Percentiles rank a stretch among this genome's conserved stretches.
These are phyloP conservation scores for Mortierella alpina DNA, from an alignment of 192 early-diverging fungal species.

Conservation along the genomic window DNA sequence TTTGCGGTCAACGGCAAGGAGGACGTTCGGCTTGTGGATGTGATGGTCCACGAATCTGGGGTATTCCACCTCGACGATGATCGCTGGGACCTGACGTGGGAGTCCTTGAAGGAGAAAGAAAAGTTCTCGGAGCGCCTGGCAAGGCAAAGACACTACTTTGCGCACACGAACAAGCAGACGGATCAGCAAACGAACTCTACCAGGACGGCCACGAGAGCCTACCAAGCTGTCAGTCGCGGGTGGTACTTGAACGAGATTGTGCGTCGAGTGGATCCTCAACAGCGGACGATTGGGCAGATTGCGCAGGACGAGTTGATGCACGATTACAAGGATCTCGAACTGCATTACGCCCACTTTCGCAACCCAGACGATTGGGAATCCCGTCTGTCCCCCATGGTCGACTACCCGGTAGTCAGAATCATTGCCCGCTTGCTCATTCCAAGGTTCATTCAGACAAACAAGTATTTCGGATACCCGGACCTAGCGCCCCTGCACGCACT, in stretches of 20 bases:
- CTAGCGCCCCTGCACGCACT: slow-evolving; percentile 33
- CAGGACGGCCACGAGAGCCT: slow-evolving; percentile 60
- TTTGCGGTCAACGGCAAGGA: slow-evolving; percentile 78
- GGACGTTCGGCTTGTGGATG: slow-evolving; percentile 69
- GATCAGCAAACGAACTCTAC: background rate
- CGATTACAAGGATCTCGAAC: slow-evolving; percentile 62
- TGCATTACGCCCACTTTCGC: slow-evolving; percentile 53
- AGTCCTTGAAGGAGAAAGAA: slow-evolving; percentile 63
- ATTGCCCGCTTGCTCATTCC: slow-evolving; percentile 65
- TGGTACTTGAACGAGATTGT: slow-evolving; percentile 82
- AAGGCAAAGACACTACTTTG: slow-evolving; percentile 73
- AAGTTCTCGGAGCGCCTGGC: slow-evolving; percentile 63
- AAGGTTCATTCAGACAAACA: slow-evolving; percentile 4
- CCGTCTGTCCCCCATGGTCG: slow-evolving; percentile 59
- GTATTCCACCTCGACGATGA: slow-evolving; percentile 68
- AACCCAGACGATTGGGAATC: slow-evolving; percentile 21
- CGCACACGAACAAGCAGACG: background rate
- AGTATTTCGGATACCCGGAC: slow-evolving; percentile 43
- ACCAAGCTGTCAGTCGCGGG: slow-evolving; percentile 74
- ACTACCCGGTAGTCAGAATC: slow-evolving; percentile 57
- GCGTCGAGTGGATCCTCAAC: slow-evolving; percentile 67
- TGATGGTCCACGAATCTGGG: slow-evolving; percentile 74
- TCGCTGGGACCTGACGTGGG: slow-evolving; percentile 46
- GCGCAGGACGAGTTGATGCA: slow-evolving; percentile 67
- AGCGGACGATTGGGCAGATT: slow-evolving; percentile 69